Conservation (phyloP, 2,329 filamentous ascomycete genomes). For the Penicillium fuscoglaucum region DNA sequence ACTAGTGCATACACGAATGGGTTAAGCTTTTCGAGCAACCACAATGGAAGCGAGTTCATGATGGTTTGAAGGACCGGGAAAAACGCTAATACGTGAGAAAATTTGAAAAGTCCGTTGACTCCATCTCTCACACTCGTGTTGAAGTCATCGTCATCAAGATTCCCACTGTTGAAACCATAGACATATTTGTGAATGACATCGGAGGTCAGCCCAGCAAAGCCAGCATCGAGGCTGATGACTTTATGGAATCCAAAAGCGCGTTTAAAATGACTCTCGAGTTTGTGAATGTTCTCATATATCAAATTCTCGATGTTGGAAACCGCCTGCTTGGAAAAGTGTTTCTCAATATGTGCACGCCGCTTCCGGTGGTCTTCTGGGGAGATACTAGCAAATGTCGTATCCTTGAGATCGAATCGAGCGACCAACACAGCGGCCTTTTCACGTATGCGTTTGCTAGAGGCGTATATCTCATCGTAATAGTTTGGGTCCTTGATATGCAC, state of each 20-base stretch:
- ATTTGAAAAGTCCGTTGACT: slow-evolving; percentile 19
- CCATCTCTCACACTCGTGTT: slow-evolving; percentile 23
- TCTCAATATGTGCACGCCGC: slow-evolving; percentile 21
- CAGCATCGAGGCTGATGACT: slow-evolving; percentile 24
- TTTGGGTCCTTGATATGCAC: slow-evolving; percentile 39
- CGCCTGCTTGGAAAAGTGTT: slow-evolving; percentile 27
- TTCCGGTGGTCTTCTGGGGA: slow-evolving; percentile 22
- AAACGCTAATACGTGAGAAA: slow-evolving; percentile 21
- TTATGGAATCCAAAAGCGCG: slow-evolving; percentile 11
- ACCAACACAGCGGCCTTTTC: slow-evolving; percentile 29
- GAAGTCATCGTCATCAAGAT: slow-evolving; percentile 35
- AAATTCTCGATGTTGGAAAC: slow-evolving; percentile 14
- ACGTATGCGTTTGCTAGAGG: slow-evolving; percentile 23
- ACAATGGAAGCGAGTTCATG: slow-evolving; percentile 12
- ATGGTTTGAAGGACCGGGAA: slow-evolving; percentile 26
- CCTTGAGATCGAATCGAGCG: slow-evolving; percentile 16
- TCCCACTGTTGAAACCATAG: slow-evolving; percentile 34
- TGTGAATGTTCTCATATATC: slow-evolving; percentile 19
- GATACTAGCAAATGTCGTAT: slow-evolving; percentile 20
- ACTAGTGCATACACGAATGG: slow-evolving; percentile 17
- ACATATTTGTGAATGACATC: slow-evolving; percentile 42
- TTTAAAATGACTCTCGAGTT: slow-evolving; percentile 16
- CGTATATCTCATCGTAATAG: slow-evolving; percentile 40
- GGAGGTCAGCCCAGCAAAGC: slow-evolving; percentile 31
- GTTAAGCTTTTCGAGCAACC: slow-evolving; percentile 11